Base-by-base conservation (phyloP, 2,329 filamentous ascomycete species). In the Cladosporium austrohemisphaericum region DNA sequence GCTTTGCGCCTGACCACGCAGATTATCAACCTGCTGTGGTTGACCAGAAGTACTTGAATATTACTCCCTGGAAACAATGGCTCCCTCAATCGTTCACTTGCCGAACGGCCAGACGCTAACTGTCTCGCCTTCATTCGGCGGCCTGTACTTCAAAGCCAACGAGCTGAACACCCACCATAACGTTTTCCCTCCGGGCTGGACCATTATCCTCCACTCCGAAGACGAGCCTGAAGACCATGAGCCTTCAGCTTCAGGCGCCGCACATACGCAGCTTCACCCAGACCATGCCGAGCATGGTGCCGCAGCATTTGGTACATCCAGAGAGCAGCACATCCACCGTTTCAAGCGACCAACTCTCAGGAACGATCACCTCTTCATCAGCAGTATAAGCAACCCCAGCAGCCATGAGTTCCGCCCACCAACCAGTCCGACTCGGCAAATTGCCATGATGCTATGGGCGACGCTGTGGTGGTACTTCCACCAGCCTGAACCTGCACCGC, bases 391-490 rank as follows among this genome's bases (percentile, higher is more conserved):
- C 41, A 88, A 86, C 57, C 89, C 92, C 0, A 86, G 85, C 41
- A 86, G 76, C 65, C 81, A 72, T 64, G 89, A 95, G 41, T 94
- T 86, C 71, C 88, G 86, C 64, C 82, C 88, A 1, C 80, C 85
- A 1, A 82, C 77, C 11, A 95, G 89, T 54, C 88, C 88, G 0
- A 93, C 89, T 1, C 78, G 91, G 36, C 88, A 95, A 70, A 88
- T 95, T 52, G 92, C 92, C 57, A 90, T 96, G 88, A 95, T 96
- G 86, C 77, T 97, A 5, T 97, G 89, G 88, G 83, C 90, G 26
- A 91, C 89, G 1, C 74, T 97, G 33, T 95, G 89, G 74, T 97
- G 92, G 92, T 97, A 97, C 73, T 97, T 96, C 60, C 91, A 96
- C 70, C 88, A 95, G 67, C 78, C 83, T 1, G 78, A 85, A 59